These are phyloP conservation scores for Kazachstania sp. DNA, from an alignment of 1,139 yeast species.

Conservation along the genomic window DNA sequence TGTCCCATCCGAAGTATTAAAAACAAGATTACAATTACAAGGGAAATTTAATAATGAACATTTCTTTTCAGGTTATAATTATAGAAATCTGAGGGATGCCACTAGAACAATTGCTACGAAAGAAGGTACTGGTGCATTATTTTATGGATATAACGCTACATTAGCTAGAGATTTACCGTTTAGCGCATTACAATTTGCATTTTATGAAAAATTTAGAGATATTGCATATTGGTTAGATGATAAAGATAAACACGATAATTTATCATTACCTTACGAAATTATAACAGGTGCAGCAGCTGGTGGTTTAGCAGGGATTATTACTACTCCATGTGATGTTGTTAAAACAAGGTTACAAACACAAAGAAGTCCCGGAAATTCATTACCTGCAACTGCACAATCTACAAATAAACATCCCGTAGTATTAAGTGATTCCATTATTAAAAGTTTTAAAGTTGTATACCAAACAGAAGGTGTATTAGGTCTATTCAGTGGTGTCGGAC, in stretches of 20 bases:
- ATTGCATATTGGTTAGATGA: conserved; percentile 40
- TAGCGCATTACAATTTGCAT: conserved; percentile 91
- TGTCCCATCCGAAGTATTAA: conserved; percentile 96
- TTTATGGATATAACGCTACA: conserved; percentile 90
- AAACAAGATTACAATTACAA: conserved; percentile 86
- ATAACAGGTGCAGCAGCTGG: conserved; percentile 95
- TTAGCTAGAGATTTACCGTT: conserved; percentile 86
- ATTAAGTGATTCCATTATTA: conserved; percentile 45
- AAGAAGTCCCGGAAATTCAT: background rate
- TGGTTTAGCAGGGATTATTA: conserved; percentile 79
- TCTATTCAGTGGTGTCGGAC: conserved; percentile 89
- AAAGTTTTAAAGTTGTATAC: conserved; percentile 61
- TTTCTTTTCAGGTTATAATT: conserved; percentile 81
- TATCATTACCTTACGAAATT: conserved; percentile 57
- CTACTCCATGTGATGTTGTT: conserved; percentile 85
- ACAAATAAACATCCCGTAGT: conserved; percentile 26
- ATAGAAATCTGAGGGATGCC: conserved; percentile 64
- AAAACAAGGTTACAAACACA: conserved; percentile 88
- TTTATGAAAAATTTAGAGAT: conserved; percentile 76
- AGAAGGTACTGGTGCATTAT: conserved; percentile 73
- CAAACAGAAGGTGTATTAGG: conserved; percentile 70
- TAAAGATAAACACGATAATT: conserved; percentile 31
- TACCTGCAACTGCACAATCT: conserved; percentile 10
- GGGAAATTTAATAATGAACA: conserved; percentile 75
- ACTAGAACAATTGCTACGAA: conserved; percentile 47